phyloP scores from a whole-genome alignment of 1,139 yeast species.

The Meyerozyma athensensis region DNA sequence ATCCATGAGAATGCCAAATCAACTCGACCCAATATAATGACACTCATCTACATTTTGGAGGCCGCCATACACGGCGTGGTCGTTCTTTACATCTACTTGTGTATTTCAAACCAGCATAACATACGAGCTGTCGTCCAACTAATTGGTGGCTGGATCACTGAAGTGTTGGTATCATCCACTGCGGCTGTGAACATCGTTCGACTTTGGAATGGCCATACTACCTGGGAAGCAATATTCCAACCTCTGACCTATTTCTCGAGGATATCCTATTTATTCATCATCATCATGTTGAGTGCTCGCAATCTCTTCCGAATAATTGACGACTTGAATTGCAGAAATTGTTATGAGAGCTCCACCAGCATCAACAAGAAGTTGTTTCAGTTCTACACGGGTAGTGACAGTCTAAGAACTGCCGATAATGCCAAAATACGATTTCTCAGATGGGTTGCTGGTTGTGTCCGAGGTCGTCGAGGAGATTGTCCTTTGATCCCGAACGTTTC shows the following conservation, averaged over 20 bases:
- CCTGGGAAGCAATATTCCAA: conserved; percentile 28
- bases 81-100: conserved; percentile 28
- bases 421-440: conserved; percentile 5
- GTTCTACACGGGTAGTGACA: conserved; percentile 17
- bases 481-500: conserved; percentile 12
- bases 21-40: conserved; percentile 9
- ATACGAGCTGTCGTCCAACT: conserved; percentile 60
- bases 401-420: conserved; percentile 1
- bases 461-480: not conserved
- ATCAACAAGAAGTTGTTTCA: conserved; percentile 25
- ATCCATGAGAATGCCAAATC: conserved; percentile 15
- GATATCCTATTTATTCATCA: conserved; percentile 20
- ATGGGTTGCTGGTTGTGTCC: conserved; percentile 4
- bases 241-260: conserved; percentile 28
- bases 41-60: conserved; percentile 10
- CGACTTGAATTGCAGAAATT: conserved; percentile 15
- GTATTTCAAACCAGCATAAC: conserved; percentile 49
- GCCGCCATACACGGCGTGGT: conserved; percentile 11
- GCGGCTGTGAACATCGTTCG: conserved; percentile 40
- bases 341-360: conserved; percentile 12
- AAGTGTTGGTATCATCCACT: conserved; percentile 47
- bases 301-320: conserved; percentile 26
- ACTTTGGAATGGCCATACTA: conserved; percentile 13
- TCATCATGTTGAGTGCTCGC: conserved; percentile 28
- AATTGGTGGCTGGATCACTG: conserved; percentile 55